Evolutionary conservation across 2,329 filamentous ascomycete species (phyloP).

Genomic region (Geosmithia morbida): DNA sequence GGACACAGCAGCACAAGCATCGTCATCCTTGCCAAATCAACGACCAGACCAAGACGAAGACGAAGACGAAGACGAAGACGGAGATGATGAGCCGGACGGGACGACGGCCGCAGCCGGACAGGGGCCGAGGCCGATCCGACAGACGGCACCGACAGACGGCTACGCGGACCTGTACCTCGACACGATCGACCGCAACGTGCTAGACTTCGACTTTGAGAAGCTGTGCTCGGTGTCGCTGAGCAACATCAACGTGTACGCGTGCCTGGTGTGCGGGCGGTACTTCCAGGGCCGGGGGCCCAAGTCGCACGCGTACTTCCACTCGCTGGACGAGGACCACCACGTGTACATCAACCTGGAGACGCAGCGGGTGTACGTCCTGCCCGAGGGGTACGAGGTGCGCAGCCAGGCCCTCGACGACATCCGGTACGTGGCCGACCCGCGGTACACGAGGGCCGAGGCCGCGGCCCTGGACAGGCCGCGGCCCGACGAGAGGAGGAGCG

Average conservation of each 20-base stretch:
- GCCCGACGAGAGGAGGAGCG: slow-evolving; percentile 28
- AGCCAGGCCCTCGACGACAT: slow-evolving; percentile 94
- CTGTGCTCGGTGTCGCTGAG: slow-evolving; percentile 90
- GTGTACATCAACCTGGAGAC: slow-evolving; percentile 97
- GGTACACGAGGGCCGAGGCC: slow-evolving; percentile 69
- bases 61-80: slow-evolving; percentile 23
- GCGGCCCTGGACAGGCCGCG: slow-evolving; percentile 57
- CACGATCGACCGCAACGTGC: slow-evolving; percentile 81
- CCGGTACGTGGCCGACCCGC: slow-evolving; percentile 91
- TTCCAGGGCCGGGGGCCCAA: slow-evolving; percentile 88
- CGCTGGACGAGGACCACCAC: slow-evolving; percentile 88
- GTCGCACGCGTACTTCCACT: slow-evolving; percentile 95
- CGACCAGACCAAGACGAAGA: slow-evolving; percentile 20
- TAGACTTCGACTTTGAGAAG: slow-evolving; percentile 99
- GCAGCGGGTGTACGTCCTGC: slow-evolving; percentile 80
- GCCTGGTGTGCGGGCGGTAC: slow-evolving; percentile 94
- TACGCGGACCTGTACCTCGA: slow-evolving; percentile 96
- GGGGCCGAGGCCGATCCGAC: slow-evolving; percentile 40
- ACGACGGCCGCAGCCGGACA: slow-evolving; percentile 11
- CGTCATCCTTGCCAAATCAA: too few species aligned
- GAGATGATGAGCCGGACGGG: slow-evolving; percentile 26
- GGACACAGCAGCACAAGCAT: slow-evolving; percentile 18
- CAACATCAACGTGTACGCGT: slow-evolving; percentile 98
- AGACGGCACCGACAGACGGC: slow-evolving; percentile 67
- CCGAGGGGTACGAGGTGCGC: slow-evolving; percentile 92